Base-by-base conservation (phyloP, 768 basidiomycete species). In the Coprinopsis strossmayeri region DNA sequence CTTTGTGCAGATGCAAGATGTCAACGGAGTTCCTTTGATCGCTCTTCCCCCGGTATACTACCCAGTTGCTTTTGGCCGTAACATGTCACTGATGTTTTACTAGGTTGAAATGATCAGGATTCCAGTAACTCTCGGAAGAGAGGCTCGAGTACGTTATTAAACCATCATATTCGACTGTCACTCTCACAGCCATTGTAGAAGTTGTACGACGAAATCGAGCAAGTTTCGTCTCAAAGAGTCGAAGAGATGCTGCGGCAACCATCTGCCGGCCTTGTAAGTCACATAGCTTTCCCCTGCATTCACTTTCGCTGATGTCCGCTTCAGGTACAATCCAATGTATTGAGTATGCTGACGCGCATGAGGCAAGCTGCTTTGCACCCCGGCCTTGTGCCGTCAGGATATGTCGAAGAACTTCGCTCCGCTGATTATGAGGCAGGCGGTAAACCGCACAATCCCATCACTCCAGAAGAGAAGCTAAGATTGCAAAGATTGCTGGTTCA, bases 341-440 rank as follows among this genome's bases (percentile, higher is more conserved):
- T 91, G 30, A 83, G 84, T 52, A 81, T 92, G 75, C 75, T 92
- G n/a, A 91, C 89, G 5, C 84, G 91, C 15, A 70, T 94, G 62
- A 79, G 91, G 25, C 91, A 94, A 64, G 67, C 92, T 17, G 84
- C 77, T 15, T 75, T 91, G 21, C 88, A 93, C 58, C 86, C 90
- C 0, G 80, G 78, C 1, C 71, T 94, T 21, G 68, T 91, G 42
- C 91, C 91, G 3, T 53, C 67, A 5, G 72, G 80, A 52, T 93
- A 91, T 57, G 60, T 90, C 10, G 79, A 87, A 34, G 73, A 84
- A 52, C 71, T 91, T 38, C 67, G 68, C 28, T 56, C 59, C n/a
- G 63, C 59, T 17, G 70, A 71, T 17, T 7, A 7, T 32, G 64
- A 60, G 2, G 64, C 64, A 23, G 59, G 64, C n/a, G 67, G 65